Evolutionary conservation across 768 basidiomycete species (phyloP).

Genomic region (Pisolithus sp.): DNA sequence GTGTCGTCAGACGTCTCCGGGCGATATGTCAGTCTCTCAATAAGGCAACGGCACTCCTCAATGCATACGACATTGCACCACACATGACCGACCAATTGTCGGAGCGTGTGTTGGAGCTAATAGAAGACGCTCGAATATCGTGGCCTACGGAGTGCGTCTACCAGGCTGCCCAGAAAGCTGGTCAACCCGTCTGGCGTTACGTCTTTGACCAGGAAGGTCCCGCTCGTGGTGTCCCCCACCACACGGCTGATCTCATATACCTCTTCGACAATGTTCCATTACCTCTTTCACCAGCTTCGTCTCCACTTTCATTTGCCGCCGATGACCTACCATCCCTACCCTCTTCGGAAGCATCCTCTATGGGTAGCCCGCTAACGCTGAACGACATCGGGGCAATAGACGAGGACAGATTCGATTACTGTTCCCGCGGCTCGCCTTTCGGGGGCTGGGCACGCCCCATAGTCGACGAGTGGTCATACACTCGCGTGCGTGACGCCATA

Average conservation of each 20-base stretch:
- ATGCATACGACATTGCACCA: slow-evolving; percentile 64
- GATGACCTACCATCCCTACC: slow-evolving; percentile 27
- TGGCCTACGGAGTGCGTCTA: slow-evolving; percentile 71
- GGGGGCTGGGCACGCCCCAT: slow-evolving; percentile 49
- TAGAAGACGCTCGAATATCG: slow-evolving; percentile 67
- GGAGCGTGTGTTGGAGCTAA: slow-evolving; percentile 64
- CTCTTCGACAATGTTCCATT: slow-evolving; percentile 72
- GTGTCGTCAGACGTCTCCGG: slow-evolving; percentile 60
- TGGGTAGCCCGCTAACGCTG: slow-evolving; percentile 15
- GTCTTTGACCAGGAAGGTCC: slow-evolving; percentile 81
- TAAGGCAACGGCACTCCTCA: slow-evolving; percentile 55
- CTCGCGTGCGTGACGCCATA: slow-evolving; percentile 61
- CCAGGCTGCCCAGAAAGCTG: slow-evolving; percentile 43
- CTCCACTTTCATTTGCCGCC: slow-evolving; percentile 28
- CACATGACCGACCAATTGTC: slow-evolving; percentile 62
- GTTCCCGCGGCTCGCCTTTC: slow-evolving; percentile 8
- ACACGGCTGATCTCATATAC: slow-evolving; percentile 68
- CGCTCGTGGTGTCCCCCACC: slow-evolving; percentile 55
- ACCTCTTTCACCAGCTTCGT: slow-evolving; percentile 33
- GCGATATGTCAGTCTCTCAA: slow-evolving; percentile 67
- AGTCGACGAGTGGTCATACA: slow-evolving; percentile 63
- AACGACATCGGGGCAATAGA: slow-evolving; percentile 24
- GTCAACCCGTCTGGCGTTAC: slow-evolving; percentile 68
- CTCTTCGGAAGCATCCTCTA: slow-evolving; percentile 22
- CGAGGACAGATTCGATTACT: slow-evolving; percentile 14